Evolutionary conservation across 1,284 basidiomycete species (phyloP).

Genomic region (Cryptococcus sp.): DNA sequence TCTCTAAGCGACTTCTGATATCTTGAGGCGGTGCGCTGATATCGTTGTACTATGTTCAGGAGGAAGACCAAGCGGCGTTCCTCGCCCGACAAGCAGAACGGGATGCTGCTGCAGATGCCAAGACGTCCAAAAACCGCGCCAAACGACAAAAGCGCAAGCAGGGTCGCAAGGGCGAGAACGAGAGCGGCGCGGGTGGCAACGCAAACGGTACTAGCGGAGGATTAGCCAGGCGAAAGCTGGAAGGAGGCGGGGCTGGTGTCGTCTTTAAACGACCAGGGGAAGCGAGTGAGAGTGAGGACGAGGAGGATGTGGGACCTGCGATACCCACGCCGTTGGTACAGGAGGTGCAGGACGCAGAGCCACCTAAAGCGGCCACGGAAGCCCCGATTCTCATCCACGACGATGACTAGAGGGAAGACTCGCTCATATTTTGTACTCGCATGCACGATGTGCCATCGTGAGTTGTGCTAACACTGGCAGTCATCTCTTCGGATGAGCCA

Average conservation of each 20-base stretch:
- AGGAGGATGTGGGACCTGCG: slow-evolving; percentile 17
- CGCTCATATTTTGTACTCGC: too few relatives aligned
- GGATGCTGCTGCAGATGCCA: slow-evolving; percentile 70
- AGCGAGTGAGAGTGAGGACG: slow-evolving; percentile 29
- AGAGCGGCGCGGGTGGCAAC: slow-evolving; percentile 11
- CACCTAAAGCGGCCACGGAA: slow-evolving; percentile 10
- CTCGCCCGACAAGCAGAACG: slow-evolving; percentile 65
- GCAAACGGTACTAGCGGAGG: slow-evolving; percentile 10
- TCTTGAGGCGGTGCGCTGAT: too few relatives aligned
- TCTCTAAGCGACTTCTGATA: background rate
- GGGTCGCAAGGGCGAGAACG: slow-evolving; percentile 57
- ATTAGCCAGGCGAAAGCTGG: slow-evolving; percentile 44
- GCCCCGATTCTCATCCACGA: slow-evolving; percentile 46
- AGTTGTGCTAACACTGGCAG: too few relatives aligned
- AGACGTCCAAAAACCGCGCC: slow-evolving; percentile 88
- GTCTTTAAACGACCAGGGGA: slow-evolving; percentile 42
- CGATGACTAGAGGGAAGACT: slow-evolving; percentile 38
- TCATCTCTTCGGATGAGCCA: too few relatives aligned
- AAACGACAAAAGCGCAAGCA: slow-evolving; percentile 87
- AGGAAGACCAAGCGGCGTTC: slow-evolving; percentile 66
- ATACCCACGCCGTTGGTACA: slow-evolving; percentile 13
- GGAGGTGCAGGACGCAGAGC: slow-evolving; percentile 18
- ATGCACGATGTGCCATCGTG: too few relatives aligned
- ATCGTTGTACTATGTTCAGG: slow-evolving; percentile 55
- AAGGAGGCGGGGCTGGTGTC: slow-evolving; percentile 34